Base-by-base conservation (phyloP, 2,329 filamentous ascomycete genomes). In the Albifimbria verrucaria region DNA sequence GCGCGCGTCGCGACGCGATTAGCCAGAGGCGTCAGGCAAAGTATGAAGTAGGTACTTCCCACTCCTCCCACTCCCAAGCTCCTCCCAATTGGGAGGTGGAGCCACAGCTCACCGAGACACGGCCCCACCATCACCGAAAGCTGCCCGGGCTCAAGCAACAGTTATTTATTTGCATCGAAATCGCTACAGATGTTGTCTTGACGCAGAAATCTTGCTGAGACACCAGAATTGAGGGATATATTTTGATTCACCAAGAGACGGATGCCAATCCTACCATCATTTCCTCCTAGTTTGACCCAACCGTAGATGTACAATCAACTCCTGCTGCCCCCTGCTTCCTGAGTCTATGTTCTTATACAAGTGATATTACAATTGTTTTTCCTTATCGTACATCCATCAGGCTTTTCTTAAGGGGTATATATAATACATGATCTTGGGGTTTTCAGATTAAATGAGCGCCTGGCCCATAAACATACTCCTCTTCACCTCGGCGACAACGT, bases 401-500 rank as follows among this genome's bases (percentile, higher is more conserved):
- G 21, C 15, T 39, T n/a, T 50, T 45, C 15, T 42, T 32, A 12
- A n/a, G 18, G 32, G 32, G 32, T 24, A 28, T 22, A n/a, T 42
- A 51, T 39, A 39, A 39, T 39, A 12, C 32, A 12, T n/a, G 12
- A 39, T 39, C 18, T n/a, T n/a, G 18, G 18, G 12, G 32, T 15
- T 15, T 42, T 25, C 10, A 25, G 20, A 42, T 62, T 79, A 91
- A 54, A 92, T 88, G 63, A 92, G 74, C 41, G 89, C 88, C 68
- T 91, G 86, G 48, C 89, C 89, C 75, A 85, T 88, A 66, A 86
- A 92, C 89, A 92, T 92, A 59, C 86, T 94, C 66, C 94, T 88
- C 70, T 90, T 88, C 21, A 99, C 92, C 70, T 97, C 94, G 28
- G 86, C 85, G 28, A 97, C 92, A 25, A 97, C 83, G 70, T 97